These are phyloP conservation scores for Barnettozyma hawaiiensis DNA, from an alignment of 1,139 yeast genomes.

Conservation along the genomic window DNA sequence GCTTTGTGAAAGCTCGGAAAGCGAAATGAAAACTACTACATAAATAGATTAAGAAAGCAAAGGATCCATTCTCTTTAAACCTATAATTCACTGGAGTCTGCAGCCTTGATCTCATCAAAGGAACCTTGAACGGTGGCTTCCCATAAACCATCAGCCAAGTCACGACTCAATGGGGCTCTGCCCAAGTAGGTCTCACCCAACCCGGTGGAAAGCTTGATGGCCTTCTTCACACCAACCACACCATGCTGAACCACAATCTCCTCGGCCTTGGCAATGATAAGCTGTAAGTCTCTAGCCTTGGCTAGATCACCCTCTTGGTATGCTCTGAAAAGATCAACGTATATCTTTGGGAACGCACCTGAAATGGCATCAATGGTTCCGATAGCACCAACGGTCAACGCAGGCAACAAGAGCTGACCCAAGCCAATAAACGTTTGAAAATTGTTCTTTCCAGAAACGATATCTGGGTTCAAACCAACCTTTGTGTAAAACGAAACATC, in stretches of 20 bases:
- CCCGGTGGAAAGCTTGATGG: slow-evolving; percentile 33
- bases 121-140: slow-evolving; percentile 13
- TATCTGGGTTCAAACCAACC: slow-evolving; percentile 35
- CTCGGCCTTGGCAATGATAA: slow-evolving; percentile 35
- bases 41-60: not conserved
- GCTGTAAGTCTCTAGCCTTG: slow-evolving; percentile 37
- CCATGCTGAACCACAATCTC: slow-evolving; percentile 38
- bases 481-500: slow-evolving; percentile 32
- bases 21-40: not conserved
- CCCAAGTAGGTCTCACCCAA: slow-evolving; percentile 35
- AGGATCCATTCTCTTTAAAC: not conserved
- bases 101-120: slow-evolving; percentile 13
- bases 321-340: slow-evolving; percentile 26
- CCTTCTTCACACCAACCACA: slow-evolving; percentile 41
- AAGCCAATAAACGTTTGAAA: slow-evolving; percentile 43
- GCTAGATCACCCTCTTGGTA: slow-evolving; percentile 32
- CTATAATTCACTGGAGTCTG: slow-evolving; percentile 14
- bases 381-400: slow-evolving; percentile 38
- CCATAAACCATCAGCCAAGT: slow-evolving; percentile 23
- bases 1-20: not conserved
- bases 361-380: not conserved
- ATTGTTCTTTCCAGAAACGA: slow-evolving; percentile 29
- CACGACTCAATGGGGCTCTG: slow-evolving; percentile 32
- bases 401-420: slow-evolving; percentile 43
- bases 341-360: slow-evolving; percentile 36